Percentiles rank a stretch among this genome's conserved stretches.
Conservation (phyloP, 1,284 basidiomycete species). For the Ganoderma multipileum region DNA sequence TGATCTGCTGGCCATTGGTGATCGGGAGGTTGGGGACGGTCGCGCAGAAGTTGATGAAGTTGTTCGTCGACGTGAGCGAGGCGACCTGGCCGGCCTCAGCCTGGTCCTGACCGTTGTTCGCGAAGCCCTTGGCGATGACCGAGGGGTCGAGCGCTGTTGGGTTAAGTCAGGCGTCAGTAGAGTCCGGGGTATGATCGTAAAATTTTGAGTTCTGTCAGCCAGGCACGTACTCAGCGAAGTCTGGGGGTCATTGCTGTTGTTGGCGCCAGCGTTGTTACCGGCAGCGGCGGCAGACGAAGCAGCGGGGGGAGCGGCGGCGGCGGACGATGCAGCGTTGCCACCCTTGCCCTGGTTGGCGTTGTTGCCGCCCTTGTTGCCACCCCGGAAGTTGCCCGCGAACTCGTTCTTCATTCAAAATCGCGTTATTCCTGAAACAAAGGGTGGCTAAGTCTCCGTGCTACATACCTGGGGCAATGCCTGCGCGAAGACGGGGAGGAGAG, state of each 20-base stretch:
- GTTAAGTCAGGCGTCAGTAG: background rate
- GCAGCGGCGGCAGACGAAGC: slow-evolving; percentile 27
- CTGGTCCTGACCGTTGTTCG: slow-evolving; percentile 54
- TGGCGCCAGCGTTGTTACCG: slow-evolving; percentile 19
- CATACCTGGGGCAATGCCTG: slow-evolving; percentile 46
- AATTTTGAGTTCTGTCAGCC: slow-evolving; percentile 18
- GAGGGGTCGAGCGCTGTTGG: slow-evolving; percentile 57
- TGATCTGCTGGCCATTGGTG: slow-evolving; percentile 41
- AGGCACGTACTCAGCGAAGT: slow-evolving; percentile 37
- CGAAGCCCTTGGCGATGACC: slow-evolving; percentile 59
- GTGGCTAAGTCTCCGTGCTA: background rate
- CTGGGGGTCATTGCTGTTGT: slow-evolving; percentile 30
- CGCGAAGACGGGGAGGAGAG: slow-evolving; percentile 52
- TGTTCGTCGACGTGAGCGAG: slow-evolving; percentile 57
- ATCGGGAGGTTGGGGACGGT: slow-evolving; percentile 48
- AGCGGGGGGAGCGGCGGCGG: slow-evolving; percentile 23
- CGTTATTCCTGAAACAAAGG: slow-evolving; percentile 2
- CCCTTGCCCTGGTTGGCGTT: slow-evolving; percentile 17
- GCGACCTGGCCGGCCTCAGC: slow-evolving; percentile 53
- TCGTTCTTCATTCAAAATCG: background rate
- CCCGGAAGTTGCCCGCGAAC: slow-evolving; percentile 32
- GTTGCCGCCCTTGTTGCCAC: slow-evolving; percentile 29
- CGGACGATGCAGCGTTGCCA: slow-evolving; percentile 15
- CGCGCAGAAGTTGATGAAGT: slow-evolving; percentile 61
- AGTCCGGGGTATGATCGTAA: slow-evolving; percentile 37